These are phyloP conservation scores for Cytospora paraplurivora DNA, from an alignment of 2,329 filamentous ascomycete species.

Conservation along the genomic window DNA sequence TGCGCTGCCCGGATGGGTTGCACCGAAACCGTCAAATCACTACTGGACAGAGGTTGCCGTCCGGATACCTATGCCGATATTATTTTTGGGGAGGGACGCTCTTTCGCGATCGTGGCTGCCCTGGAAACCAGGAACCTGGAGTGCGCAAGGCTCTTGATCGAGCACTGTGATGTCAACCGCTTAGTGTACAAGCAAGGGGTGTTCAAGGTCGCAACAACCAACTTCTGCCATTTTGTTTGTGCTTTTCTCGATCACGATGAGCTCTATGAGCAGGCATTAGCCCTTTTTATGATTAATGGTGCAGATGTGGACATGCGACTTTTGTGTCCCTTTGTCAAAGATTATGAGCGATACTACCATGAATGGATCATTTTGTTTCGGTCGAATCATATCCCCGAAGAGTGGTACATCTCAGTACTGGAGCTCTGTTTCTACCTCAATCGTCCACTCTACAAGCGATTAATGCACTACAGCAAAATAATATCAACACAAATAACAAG, in stretches of 20 bases:
- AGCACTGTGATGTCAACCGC: background rate
- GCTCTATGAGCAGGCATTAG: background rate
- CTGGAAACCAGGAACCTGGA: background rate
- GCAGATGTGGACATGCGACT: background rate
- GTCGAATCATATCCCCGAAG: background rate
- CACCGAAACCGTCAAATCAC: background rate
- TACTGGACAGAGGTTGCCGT: background rate
- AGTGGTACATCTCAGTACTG: slow-evolving; percentile 1
- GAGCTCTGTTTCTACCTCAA: background rate
- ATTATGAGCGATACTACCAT: background rate
- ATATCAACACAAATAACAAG: background rate
- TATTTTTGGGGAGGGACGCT: no score
- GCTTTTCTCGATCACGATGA: background rate
- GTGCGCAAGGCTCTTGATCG: slow-evolving; percentile 1
- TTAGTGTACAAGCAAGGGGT: background rate
- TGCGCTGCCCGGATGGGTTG: background rate
- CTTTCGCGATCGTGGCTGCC: background rate
- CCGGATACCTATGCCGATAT: background rate
- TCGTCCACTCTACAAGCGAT: background rate
- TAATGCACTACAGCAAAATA: background rate
- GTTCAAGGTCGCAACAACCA: no score
- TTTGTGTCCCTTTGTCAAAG: background rate
- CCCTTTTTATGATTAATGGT: background rate
- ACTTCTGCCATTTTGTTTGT: background rate
- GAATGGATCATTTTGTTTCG: background rate